Evolutionary conservation across 345 rosid genomes (phyloP).

Genomic region (Ailanthus altissimus): DNA sequence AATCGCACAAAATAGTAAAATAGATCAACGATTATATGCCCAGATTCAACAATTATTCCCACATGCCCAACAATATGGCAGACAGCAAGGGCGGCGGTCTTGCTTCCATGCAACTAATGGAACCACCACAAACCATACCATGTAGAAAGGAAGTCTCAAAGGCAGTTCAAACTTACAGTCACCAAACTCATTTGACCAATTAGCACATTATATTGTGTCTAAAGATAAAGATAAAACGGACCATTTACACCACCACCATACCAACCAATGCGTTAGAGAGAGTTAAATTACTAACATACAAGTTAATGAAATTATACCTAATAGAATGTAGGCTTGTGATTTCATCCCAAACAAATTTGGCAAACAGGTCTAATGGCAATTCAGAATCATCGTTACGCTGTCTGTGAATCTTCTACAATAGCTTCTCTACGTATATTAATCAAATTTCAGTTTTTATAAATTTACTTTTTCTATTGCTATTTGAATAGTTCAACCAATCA

Average conservation of each 20-base stretch:
- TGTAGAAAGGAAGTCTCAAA: not conserved
- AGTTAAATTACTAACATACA: not conserved
- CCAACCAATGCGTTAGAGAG: not conserved
- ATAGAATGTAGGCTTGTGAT: not conserved
- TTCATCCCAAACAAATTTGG: not conserved
- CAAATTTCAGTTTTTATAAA: not conserved
- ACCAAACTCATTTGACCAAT: not conserved
- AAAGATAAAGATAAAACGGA: not conserved
- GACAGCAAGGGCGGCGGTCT: not conserved
- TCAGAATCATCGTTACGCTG: not conserved
- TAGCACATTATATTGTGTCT: not conserved
- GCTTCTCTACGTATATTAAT: not conserved
- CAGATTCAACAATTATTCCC: not conserved
- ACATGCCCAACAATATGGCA: not conserved
- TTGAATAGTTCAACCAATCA: conserved; percentile 7
- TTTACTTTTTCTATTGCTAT: too few relatives aligned
- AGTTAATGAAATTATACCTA: not conserved
- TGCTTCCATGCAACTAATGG: not conserved
- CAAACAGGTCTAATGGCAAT: not conserved
- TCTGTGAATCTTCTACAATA: not conserved
- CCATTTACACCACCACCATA: not conserved
- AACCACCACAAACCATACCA: not conserved
- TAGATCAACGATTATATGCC: not conserved
- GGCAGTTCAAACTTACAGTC: not conserved
- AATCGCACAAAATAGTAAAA: not conserved